Conservation (phyloP, 2,329 filamentous ascomycete genomes). For the Trichoderma cornu-damae region DNA sequence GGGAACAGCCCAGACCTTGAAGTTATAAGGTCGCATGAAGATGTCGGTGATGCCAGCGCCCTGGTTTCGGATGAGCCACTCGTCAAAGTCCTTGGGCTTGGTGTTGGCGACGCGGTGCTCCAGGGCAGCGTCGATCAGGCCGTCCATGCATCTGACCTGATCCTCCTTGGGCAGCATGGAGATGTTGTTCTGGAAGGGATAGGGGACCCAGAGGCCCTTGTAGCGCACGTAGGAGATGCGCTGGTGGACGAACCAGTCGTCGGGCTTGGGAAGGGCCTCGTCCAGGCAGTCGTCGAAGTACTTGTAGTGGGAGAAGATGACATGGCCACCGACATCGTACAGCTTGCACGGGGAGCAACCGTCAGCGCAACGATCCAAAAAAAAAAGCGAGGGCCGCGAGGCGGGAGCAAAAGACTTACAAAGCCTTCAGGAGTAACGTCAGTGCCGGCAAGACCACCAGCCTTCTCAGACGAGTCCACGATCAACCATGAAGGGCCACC, state of each 20-base stretch:
- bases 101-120: constrained; percentile 79
- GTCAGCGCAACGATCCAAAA: constrained; percentile 3
- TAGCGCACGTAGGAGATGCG: constrained; percentile 98
- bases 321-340: constrained; percentile 96
- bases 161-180: constrained; percentile 97
- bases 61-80: constrained; percentile 94
- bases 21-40: constrained; percentile 99
- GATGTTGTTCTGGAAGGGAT: constrained; percentile 99
- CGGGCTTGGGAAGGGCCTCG: constrained; percentile 87
- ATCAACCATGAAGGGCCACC: constrained; percentile 94
- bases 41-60: constrained; percentile 84
- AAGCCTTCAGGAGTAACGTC: constrained; percentile 95
- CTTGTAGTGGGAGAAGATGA: constrained; percentile 99
- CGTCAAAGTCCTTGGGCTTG: constrained; percentile 95
- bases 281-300: constrained; percentile 99
- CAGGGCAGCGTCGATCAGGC: constrained; percentile 89
- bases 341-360: constrained; percentile 50
- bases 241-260: constrained; percentile 97
- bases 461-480: constrained; percentile 83
- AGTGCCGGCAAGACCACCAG: constrained; percentile 92
- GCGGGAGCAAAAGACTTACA: constrained; percentile 57
- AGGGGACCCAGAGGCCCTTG: constrained; percentile 94
- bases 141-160: constrained; percentile 89
- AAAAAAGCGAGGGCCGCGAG: not conserved
- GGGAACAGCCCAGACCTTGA: constrained; percentile 98